A percentile compares a stretch with the other conserved stretches of the same genome.
Evolutionary conservation across 2,329 filamentous ascomycete genomes (phyloP).

Genomic region (Fusarium penzigii): DNA sequence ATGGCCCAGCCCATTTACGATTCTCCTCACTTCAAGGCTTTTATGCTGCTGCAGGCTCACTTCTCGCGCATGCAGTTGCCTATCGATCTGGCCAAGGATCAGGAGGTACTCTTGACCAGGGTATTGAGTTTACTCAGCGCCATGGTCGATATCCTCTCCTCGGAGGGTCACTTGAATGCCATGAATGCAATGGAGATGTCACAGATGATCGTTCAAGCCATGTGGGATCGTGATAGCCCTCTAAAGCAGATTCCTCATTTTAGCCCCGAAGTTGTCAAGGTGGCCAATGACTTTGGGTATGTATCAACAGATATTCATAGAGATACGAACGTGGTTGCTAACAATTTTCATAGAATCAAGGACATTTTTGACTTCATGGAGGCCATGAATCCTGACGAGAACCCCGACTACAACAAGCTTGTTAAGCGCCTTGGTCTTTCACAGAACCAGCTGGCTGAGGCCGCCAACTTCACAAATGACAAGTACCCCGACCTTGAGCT

Average conservation of each 20-base stretch:
- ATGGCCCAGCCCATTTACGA: slow-evolving; percentile 85
- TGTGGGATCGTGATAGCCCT: slow-evolving; percentile 98
- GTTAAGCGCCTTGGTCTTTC: slow-evolving; percentile 77
- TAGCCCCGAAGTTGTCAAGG: slow-evolving; percentile 77
- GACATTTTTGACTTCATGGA: slow-evolving; percentile 99
- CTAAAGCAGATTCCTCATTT: slow-evolving; percentile 98
- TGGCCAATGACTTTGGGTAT: slow-evolving; percentile 75
- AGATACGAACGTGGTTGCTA: slow-evolving; percentile 27
- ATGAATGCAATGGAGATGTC: slow-evolving; percentile 99
- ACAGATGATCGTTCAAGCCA: slow-evolving; percentile 97
- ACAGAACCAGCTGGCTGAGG: slow-evolving; percentile 80
- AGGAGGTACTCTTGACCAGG: slow-evolving; percentile 83
- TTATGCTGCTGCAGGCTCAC: slow-evolving; percentile 95
- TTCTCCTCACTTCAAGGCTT: slow-evolving; percentile 97
- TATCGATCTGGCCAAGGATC: slow-evolving; percentile 93
- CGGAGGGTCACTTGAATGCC: slow-evolving; percentile 92
- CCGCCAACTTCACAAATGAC: slow-evolving; percentile 92
- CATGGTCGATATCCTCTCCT: slow-evolving; percentile 91
- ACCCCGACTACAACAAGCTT: slow-evolving; percentile 75
- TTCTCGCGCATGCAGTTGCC: slow-evolving; percentile 97
- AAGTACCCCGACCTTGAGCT: slow-evolving; percentile 96
- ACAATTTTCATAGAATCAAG: slow-evolving; percentile 63
- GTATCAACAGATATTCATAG: slow-evolving; percentile 25
- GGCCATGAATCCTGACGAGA: slow-evolving; percentile 94
- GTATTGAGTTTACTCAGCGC: slow-evolving; percentile 86